Base-by-base conservation (phyloP, 768 basidiomycete genomes). In the Pulveroboletus sp. region DNA sequence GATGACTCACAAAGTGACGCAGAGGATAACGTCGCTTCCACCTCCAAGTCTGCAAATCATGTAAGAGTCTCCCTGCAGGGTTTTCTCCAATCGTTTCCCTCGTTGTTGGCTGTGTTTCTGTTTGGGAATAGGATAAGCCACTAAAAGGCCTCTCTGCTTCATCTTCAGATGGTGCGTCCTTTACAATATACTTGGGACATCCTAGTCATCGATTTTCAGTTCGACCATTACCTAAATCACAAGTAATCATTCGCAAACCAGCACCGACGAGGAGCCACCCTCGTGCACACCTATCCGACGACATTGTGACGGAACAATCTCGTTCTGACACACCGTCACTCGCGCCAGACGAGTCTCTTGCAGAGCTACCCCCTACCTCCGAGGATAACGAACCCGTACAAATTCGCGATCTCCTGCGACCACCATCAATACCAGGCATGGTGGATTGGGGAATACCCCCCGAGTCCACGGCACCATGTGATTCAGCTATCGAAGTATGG, bases 401-500 rank as follows among this genome's bases (percentile, higher is more conserved):
- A 10, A 77, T 89, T 17, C 76, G 85, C 32, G 64, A 68, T 4
- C 68, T 87, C 4, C 69, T 90, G 23, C 71, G 67, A 12, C 90
- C 88, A 5, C 79, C 82, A 16, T 73, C 80, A 2, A 83, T 89
- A 51, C 73, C 79, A 1, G 86, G 81, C 20, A 56, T 84, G 4
- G 72, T 70, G 1, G 81, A 91, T 58, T 93, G 88, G 84, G 90
- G 88, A 6, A 88, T 94, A 51, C 86, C 88, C 0, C 72, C 81
- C 0, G 73, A 75, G 40, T 70, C 82, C 0, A 67, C 69, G 0
- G 73, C 72, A 40, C 71, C 79, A 2, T 83, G 81, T 49, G 81
- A 90, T 57, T 77, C 85, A 7, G 75, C 72, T 4, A 74, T 90
- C 40, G 74, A 81, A 59, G 90, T 87, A 53, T 11, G 73, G 40